Conservation (phyloP, 768 basidiomycete genomes). For the Kwoniella sp. region DNA sequence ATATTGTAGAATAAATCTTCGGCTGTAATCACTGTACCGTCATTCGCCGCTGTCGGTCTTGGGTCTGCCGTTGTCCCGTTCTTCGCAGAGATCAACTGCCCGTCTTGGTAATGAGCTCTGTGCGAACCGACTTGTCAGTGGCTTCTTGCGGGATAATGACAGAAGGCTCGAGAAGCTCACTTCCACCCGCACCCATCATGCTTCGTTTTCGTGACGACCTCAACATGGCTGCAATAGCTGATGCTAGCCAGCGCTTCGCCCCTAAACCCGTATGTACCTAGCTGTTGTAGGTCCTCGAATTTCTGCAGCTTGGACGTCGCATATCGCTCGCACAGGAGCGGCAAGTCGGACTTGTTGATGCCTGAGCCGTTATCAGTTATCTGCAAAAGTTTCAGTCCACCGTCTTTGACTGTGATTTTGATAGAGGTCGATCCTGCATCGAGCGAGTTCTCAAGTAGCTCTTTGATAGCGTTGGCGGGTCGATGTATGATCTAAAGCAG, state of each 20-base stretch:
- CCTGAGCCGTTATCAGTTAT: conserved; percentile 97
- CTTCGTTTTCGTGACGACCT: conserved; percentile 87
- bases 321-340: conserved; percentile 89
- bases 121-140: not conserved
- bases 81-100: conserved; percentile 70
- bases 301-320: conserved; percentile 89
- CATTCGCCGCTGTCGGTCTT: conserved; percentile 88
- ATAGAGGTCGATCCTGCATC: conserved; percentile 89
- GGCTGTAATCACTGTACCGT: conserved; percentile 86
- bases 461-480: conserved; percentile 93
- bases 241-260: conserved; percentile 96
- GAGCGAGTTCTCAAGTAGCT: conserved; percentile 90
- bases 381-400: conserved; percentile 89
- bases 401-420: conserved; percentile 86
- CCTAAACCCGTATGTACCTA: conserved; percentile 92
- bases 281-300: conserved; percentile 79
- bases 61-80: conserved; percentile 74
- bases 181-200: conserved; percentile 85
- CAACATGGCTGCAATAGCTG: conserved; percentile 86
- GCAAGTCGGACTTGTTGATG: conserved; percentile 82
- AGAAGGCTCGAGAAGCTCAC: conserved; percentile 64
- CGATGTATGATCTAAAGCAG: conserved; percentile 77
- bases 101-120: conserved; percentile 82
- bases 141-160: not conserved
- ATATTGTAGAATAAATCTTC: conserved; percentile 95